Evolutionary conservation across 2,329 filamentous ascomycete species (phyloP).

Genomic region (Scleromitrula shiraiana): DNA sequence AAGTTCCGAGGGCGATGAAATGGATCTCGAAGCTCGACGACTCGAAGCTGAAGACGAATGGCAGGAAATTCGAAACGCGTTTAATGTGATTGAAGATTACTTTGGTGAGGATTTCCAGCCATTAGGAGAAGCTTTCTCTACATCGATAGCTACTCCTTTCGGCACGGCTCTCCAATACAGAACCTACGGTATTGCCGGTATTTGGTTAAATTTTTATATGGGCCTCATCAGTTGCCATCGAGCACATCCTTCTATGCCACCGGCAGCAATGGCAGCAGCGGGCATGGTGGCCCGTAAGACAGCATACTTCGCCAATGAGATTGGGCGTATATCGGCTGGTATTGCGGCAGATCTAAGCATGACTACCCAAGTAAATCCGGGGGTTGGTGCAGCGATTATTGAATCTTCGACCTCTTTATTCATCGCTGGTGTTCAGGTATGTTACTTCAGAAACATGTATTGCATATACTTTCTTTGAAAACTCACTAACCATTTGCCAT

Average conservation of each 20-base stretch:
- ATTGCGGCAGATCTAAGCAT: conserved; percentile 40
- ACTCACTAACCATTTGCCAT: conserved; percentile 7
- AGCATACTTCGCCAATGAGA: conserved; percentile 58
- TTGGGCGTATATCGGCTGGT: conserved; percentile 76
- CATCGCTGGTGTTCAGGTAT: conserved; percentile 70
- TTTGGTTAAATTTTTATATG: conserved; percentile 86
- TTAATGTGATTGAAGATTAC: conserved; percentile 55
- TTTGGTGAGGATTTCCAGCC: conserved; percentile 72
- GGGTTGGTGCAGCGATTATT: conserved; percentile 71
- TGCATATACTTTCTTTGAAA: neutral
- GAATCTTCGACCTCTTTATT: conserved; percentile 79
- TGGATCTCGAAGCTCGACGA: conserved; percentile 21
- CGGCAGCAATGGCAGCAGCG: conserved; percentile 75
- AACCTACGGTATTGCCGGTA: conserved; percentile 76
- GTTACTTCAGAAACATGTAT: conserved; percentile 9
- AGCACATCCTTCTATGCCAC: conserved; percentile 82
- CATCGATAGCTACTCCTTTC: conserved; percentile 64
- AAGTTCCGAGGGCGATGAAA: conserved; percentile 18
- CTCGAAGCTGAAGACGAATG: conserved; percentile 50
- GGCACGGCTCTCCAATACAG: conserved; percentile 74
- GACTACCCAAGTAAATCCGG: conserved; percentile 59
- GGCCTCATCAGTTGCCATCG: conserved; percentile 75
- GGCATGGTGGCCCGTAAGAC: conserved; percentile 70
- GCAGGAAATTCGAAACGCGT: conserved; percentile 63
- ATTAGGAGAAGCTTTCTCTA: conserved; percentile 57